Conservation (phyloP, 345 rosid species). For the Eutrema heterophyllum region DNA sequence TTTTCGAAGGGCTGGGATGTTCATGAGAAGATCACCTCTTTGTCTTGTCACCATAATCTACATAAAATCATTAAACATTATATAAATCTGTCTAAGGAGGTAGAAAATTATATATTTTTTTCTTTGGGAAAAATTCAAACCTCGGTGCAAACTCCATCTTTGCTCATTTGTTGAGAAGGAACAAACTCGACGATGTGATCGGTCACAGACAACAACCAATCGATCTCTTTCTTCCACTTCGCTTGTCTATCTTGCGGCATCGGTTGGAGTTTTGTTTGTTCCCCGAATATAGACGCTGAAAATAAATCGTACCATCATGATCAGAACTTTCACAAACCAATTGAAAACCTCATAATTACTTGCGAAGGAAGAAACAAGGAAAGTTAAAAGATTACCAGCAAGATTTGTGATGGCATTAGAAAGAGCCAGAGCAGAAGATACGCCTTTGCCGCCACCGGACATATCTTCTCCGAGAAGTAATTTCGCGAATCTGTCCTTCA, state of each 20-base stretch:
- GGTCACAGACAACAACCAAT: constrained; percentile 78
- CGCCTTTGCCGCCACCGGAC: constrained; percentile 83
- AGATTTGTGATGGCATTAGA: constrained; percentile 53
- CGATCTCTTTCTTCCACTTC: constrained; percentile 85
- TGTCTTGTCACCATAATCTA: constrained; percentile 90
- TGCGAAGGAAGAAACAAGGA: not conserved
- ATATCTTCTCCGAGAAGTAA: constrained; percentile 74
- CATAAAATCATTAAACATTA: not conserved
- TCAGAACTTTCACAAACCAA: not conserved
- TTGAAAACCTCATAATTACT: not conserved
- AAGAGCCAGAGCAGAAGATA: constrained; percentile 71
- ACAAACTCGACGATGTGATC: constrained; percentile 82
- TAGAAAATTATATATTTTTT: not conserved
- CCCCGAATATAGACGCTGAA: constrained; percentile 86
- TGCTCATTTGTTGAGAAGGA: constrained; percentile 69
- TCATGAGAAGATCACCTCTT: constrained; percentile 77
- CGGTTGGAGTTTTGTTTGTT: constrained; percentile 63
- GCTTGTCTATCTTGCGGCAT: constrained; percentile 70
- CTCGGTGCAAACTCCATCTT: constrained; percentile 75
- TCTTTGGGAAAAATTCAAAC: constrained; percentile 23
- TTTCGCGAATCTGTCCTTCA: constrained; percentile 64
- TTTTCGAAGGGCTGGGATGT: constrained; percentile 82
- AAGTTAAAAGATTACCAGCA: constrained; percentile 29
- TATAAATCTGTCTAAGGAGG: not conserved
- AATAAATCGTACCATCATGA: not conserved